Conservation (phyloP, 2,329 filamentous ascomycete genomes). For the Elsinoe perseae region DNA sequence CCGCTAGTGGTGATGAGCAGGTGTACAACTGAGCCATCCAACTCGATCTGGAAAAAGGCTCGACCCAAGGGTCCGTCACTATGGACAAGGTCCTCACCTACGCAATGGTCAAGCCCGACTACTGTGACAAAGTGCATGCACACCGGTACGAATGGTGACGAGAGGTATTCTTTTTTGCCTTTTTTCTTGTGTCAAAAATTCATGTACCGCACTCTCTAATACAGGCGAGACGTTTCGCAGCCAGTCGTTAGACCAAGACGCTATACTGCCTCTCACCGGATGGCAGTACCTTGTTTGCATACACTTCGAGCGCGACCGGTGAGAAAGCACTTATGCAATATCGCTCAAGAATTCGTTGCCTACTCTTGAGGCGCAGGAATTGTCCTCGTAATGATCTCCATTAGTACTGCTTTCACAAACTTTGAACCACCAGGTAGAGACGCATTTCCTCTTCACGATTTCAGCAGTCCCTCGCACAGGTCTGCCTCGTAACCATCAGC, state of each 20-base stretch:
- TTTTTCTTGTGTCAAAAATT: too few relatives aligned
- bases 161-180: neutral
- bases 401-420: too few relatives aligned
- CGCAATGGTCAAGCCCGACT: neutral
- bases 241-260: neutral
- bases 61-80: neutral
- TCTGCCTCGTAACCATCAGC: too few relatives aligned
- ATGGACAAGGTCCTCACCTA: neutral
- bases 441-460: too few relatives aligned
- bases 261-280: neutral
- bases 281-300: neutral
- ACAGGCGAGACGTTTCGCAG: neutral
- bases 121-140: neutral
- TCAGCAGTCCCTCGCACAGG: too few relatives aligned
- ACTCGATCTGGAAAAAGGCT: neutral
- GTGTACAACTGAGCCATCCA: neutral
- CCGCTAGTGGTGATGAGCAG: neutral
- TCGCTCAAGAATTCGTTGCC: too few relatives aligned
- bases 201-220: neutral
- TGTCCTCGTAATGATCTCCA: too few relatives aligned
- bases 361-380: too few relatives aligned
- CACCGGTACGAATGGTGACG: neutral
- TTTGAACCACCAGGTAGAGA: too few relatives aligned
- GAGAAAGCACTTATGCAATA: neutral
- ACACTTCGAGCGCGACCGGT: neutral